Percentiles rank a stretch among this genome's conserved stretches.
phyloP scores from a whole-genome alignment of 2,329 filamentous ascomycete genomes.

The Zymoseptoria brevis region DNA sequence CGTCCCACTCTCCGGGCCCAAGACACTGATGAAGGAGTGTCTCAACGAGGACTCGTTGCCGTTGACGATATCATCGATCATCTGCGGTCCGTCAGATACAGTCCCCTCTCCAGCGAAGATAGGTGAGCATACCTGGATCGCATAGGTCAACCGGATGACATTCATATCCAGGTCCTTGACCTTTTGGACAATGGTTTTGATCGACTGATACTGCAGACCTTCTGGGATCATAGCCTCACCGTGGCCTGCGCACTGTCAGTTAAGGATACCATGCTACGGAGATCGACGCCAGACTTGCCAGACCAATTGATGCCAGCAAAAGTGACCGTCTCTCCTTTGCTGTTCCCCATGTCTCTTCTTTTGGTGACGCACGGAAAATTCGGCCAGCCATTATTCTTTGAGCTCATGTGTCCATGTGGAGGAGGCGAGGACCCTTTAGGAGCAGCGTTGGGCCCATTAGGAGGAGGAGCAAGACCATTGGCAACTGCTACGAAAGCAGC shows the following conservation, averaged over 20 bases:
- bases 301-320: constrained; percentile 50
- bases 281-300: constrained; percentile 27
- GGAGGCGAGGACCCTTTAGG: background rate
- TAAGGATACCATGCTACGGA: background rate
- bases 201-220: constrained; percentile 50
- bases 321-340: constrained; percentile 29
- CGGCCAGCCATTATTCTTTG: constrained; percentile 14
- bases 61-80: constrained; percentile 44
- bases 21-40: constrained; percentile 16
- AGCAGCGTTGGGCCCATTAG: background rate
- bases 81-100: constrained; percentile 19
- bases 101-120: background rate
- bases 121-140: constrained; percentile 39
- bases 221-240: constrained; percentile 58
- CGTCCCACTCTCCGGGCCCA: constrained; percentile 45
- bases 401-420: background rate
- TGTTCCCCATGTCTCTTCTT: constrained; percentile 28
- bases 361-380: constrained; percentile 20
- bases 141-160: constrained; percentile 54
- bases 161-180: constrained; percentile 56
- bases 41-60: constrained; percentile 11
- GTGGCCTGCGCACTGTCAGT: constrained; percentile 23
- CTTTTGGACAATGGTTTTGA: constrained; percentile 43
- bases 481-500: background rate
- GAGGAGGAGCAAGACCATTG: background rate